Evolutionary conservation across 1,284 basidiomycete genomes (phyloP), one percentile per base, ranked within the genome.

Genomic region (Blastosporella zonata): DNA sequence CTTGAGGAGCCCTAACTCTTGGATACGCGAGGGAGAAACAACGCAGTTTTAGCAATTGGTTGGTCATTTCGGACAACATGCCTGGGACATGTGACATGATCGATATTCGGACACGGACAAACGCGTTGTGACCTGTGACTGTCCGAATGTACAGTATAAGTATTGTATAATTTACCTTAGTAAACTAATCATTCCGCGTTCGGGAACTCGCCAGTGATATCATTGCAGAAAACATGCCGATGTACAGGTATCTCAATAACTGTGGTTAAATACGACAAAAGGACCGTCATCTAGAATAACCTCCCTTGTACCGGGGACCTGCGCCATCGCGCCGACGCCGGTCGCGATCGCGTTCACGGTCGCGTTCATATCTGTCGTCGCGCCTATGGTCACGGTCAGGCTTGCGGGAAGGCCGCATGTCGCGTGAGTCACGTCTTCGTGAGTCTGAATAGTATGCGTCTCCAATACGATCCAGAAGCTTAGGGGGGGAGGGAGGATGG

Each of bases 231-330:
- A 27, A 9, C 25, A 27, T 9, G 25, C n/a, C 25, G 10, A 27
- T 6, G 25, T 27, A 27, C 6, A 27, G 25, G 6, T 27, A 27
- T n/a, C n/a, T n/a, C 25, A 10, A n/a, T 31, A n/a, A n/a, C 7
- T 31, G 13, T 31, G 29, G 20, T 7, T 23, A 39, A 27, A 20
- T 29, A 15, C 17, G 10, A 40, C 13, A n/a, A 8, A n/a, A 33
- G 12, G 6, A 20, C 31, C 20, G n/a, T 57, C 55, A 75, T 67
- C 70, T 67, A 57, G 62, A 57, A 62, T 82, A 83, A 37, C 78
- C 79, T 41, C 81, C 81, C 58, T 49, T 75, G 54, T 73, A 73
- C 38, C 69, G 65, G 27, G 71, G 69, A 18, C 69, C 68, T 44
- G 49, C 35, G 43, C 55, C 54, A n/a, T 61, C 54, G 44, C 55